Evolutionary conservation across 2,329 filamentous ascomycete genomes (phyloP).

Genomic region (Dactylellina parvicollis): DNA sequence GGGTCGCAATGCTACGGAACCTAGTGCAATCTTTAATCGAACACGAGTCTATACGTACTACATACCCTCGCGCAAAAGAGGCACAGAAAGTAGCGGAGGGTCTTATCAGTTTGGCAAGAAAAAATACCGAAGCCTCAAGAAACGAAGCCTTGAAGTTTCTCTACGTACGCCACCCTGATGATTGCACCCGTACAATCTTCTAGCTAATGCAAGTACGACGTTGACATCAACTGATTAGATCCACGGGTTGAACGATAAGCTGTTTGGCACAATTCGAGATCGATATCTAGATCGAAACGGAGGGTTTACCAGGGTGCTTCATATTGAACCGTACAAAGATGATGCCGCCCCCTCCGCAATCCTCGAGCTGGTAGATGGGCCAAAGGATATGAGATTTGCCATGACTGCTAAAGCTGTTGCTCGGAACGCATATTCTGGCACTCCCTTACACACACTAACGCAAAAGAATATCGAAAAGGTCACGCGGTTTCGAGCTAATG

Average conservation of each 20-base stretch:
- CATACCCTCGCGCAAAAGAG: constrained; percentile 97
- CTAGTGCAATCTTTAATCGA: constrained; percentile 93
- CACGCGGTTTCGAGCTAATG: constrained; percentile 75
- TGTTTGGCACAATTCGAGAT: constrained; percentile 82
- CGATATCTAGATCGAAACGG: constrained; percentile 83
- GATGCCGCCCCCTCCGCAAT: constrained; percentile 92
- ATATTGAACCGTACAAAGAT: constrained; percentile 85
- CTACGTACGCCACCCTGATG: constrained; percentile 72
- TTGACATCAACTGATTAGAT: background rate
- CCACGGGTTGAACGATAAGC: constrained; percentile 75
- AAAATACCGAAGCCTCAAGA: constrained; percentile 83
- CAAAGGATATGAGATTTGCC: constrained; percentile 91
- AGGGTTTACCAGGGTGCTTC: constrained; percentile 93
- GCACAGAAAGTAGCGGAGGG: constrained; percentile 93
- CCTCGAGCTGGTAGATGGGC: constrained; percentile 92
- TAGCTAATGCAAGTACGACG: background rate
- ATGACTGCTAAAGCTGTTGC: constrained; percentile 89
- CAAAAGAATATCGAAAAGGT: constrained; percentile 83
- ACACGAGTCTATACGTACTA: constrained; percentile 92
- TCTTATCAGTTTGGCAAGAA: constrained; percentile 91
- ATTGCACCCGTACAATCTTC: background rate
- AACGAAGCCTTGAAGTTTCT: constrained; percentile 81
- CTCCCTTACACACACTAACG: constrained; percentile 75
- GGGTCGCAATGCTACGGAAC: constrained; percentile 92
- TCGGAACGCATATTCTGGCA: constrained; percentile 68